These are phyloP conservation scores for Cercospora sp. DNA, from an alignment of 2,329 filamentous ascomycete genomes.

Conservation along the genomic window DNA sequence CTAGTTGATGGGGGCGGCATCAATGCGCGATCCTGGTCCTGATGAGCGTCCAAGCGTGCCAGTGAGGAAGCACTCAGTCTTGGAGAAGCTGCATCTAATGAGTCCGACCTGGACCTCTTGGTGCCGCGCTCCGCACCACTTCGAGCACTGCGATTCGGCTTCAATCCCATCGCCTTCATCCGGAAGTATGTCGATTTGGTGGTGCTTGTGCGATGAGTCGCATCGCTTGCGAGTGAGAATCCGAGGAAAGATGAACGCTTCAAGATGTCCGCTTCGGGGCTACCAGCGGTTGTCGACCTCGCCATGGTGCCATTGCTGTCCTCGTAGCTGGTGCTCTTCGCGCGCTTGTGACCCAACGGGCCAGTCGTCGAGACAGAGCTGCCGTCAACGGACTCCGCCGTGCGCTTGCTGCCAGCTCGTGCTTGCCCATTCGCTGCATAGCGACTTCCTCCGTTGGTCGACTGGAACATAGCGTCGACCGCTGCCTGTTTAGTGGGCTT, in stretches of 20 bases:
- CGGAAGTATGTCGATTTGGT: constrained; percentile 55
- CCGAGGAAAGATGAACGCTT: constrained; percentile 37
- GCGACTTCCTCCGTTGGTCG: constrained; percentile 21
- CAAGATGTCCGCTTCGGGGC: constrained; percentile 24
- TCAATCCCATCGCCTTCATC: constrained; percentile 52
- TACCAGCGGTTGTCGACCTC: constrained; percentile 23
- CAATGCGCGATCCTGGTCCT: constrained; percentile 12
- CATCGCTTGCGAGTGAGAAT: constrained; percentile 30
- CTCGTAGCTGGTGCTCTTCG: constrained; percentile 33
- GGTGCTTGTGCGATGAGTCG: constrained; percentile 39
- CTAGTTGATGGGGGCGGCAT: constrained; percentile 24
- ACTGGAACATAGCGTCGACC: constrained; percentile 30
- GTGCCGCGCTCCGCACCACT: constrained; percentile 22
- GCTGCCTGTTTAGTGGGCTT: constrained; percentile 6
- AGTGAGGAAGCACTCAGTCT: constrained; percentile 16
- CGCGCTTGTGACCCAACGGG: constrained; percentile 32
- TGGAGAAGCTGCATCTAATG: constrained; percentile 17
- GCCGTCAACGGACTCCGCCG: constrained; percentile 28
- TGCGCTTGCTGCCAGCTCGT: constrained; percentile 31
- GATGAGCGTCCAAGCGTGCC: constrained; percentile 9
- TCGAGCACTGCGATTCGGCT: constrained; percentile 41
- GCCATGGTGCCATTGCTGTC: constrained; percentile 27
- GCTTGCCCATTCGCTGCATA: constrained; percentile 20
- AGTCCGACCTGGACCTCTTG: constrained; percentile 30
- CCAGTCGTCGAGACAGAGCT: constrained; percentile 12